phyloP scores from a whole-genome alignment of 1,284 basidiomycete genomes.

The Cryptococcus jaspeensis region DNA sequence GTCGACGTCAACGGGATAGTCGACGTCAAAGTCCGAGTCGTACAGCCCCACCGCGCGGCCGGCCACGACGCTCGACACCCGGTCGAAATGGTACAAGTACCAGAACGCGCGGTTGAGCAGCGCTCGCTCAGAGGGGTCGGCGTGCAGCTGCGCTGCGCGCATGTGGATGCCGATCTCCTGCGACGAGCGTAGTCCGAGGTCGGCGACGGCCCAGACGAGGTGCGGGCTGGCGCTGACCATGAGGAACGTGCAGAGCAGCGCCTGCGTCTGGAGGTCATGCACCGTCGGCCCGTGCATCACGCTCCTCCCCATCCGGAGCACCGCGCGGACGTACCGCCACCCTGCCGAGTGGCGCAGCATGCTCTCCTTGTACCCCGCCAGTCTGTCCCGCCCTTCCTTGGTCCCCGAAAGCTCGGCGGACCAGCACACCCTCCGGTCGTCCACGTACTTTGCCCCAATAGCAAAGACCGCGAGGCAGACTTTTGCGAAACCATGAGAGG shows the following conservation, averaged over 20 bases:
- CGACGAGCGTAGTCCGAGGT: constrained; percentile 66
- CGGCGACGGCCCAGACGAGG: constrained; percentile 70
- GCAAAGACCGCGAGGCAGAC: constrained; percentile 74
- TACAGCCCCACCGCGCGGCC: constrained; percentile 78
- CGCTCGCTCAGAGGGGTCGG: constrained; percentile 58
- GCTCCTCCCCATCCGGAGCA: constrained; percentile 58
- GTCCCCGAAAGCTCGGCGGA: constrained; percentile 42
- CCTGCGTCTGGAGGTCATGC: constrained; percentile 70
- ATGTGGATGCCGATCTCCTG: constrained; percentile 51
- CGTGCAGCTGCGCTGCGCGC: constrained; percentile 36
- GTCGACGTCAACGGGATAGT: constrained; percentile 75
- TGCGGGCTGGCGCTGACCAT: constrained; percentile 66
- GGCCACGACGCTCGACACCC: constrained; percentile 65
- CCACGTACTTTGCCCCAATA: constrained; percentile 65
- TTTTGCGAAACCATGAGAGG: constrained; percentile 63
- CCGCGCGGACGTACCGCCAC: constrained; percentile 71
- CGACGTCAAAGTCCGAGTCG: constrained; percentile 79
- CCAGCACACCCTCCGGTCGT: constrained; percentile 62
- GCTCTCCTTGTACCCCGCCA: constrained; percentile 41
- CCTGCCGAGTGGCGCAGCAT: constrained; percentile 59
- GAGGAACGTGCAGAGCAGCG: constrained; percentile 50
- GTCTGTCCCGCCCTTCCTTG: constrained; percentile 41
- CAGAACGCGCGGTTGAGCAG: constrained; percentile 78
- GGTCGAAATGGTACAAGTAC: constrained; percentile 56
- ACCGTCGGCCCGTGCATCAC: constrained; percentile 61